Evolutionary conservation across 768 basidiomycete genomes (phyloP).

Genomic region (Trametes punicea): DNA sequence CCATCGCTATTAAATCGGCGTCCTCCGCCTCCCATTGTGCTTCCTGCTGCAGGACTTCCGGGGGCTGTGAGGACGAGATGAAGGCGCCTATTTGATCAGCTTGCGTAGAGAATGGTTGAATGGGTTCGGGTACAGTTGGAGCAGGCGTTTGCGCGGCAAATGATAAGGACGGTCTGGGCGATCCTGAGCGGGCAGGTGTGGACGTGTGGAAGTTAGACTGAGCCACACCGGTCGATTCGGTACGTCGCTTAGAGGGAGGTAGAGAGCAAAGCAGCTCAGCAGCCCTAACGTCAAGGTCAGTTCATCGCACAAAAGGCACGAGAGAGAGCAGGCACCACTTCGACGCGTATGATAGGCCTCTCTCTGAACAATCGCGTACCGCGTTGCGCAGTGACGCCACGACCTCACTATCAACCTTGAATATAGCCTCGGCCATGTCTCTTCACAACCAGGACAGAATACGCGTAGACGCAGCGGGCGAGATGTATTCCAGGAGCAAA

Average conservation of each 20-base stretch:
- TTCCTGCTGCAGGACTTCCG: conserved; percentile 38
- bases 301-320: too few species aligned
- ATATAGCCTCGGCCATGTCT: conserved; percentile 4
- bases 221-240: conserved; percentile 26
- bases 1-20: conserved; percentile 69
- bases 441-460: too few species aligned
- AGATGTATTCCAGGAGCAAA: too few species aligned
- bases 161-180: conserved; percentile 15
- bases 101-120: background rate
- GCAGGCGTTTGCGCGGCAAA: conserved; percentile 11
- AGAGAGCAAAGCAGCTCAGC: conserved; percentile 70
- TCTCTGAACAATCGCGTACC: conserved; percentile 68
- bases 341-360: conserved; percentile 65
- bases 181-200: conserved; percentile 48
- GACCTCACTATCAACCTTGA: conserved; percentile 45
- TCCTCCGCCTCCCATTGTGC: conserved; percentile 55
- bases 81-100: conserved; percentile 39
- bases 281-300: conserved; percentile 46
- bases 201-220: conserved; percentile 49
- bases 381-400: conserved; percentile 58
- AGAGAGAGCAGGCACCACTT: conserved; percentile 58
- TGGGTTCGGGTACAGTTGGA: background rate
- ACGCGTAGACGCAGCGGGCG: too few species aligned
- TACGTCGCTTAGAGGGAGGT: conserved; percentile 44
- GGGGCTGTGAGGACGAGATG: conserved; percentile 29